Evolutionary conservation across 2,329 filamentous ascomycete genomes (phyloP).

Genomic region (Geoglossum cookeanum): DNA sequence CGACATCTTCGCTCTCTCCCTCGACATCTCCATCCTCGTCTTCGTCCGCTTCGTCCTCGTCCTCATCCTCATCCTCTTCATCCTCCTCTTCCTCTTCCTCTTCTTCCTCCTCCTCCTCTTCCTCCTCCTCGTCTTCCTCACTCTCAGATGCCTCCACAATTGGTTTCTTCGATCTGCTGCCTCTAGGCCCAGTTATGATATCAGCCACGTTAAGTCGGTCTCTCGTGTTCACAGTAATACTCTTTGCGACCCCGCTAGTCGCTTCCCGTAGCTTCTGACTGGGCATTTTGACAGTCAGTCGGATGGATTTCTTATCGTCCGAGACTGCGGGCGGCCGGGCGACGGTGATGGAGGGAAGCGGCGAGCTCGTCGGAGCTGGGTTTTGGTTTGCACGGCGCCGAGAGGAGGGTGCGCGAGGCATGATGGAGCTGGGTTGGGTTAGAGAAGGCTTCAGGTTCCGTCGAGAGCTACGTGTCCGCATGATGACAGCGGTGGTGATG

Average conservation of each 20-base stretch:
- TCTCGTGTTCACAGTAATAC: constrained; percentile 11
- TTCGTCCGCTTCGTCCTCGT: constrained; percentile 1
- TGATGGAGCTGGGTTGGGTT: not conserved
- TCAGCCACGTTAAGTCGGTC: constrained; percentile 28
- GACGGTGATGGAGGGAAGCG: not conserved
- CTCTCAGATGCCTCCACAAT: constrained; percentile 23
- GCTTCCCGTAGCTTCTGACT: constrained; percentile 30
- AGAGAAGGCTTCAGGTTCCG: constrained; percentile 1
- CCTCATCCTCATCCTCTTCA: constrained; percentile 15
- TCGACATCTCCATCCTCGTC: constrained; percentile 22
- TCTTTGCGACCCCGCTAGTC: constrained; percentile 12
- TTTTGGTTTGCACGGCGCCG: not conserved
- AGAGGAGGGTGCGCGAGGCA: not conserved
- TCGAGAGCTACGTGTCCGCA: not conserved
- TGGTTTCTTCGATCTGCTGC: constrained; percentile 19
- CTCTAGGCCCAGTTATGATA: constrained; percentile 26
- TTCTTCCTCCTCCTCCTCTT: constrained; percentile 29
- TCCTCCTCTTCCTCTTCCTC: constrained; percentile 13
- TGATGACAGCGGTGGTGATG: not conserved
- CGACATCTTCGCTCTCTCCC: constrained; percentile 10
- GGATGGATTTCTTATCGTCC: constrained; percentile 21
- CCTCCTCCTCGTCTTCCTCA: constrained; percentile 25
- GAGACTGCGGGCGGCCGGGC: not conserved
- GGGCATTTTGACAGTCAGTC: constrained; percentile 29
- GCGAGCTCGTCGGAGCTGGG: constrained; percentile 2